Evolutionary conservation across 495 filamentous ascomycete species (phyloP), one percentile per base, ranked within the genome.

Genomic region (Talaromyces trachyspermus): DNA sequence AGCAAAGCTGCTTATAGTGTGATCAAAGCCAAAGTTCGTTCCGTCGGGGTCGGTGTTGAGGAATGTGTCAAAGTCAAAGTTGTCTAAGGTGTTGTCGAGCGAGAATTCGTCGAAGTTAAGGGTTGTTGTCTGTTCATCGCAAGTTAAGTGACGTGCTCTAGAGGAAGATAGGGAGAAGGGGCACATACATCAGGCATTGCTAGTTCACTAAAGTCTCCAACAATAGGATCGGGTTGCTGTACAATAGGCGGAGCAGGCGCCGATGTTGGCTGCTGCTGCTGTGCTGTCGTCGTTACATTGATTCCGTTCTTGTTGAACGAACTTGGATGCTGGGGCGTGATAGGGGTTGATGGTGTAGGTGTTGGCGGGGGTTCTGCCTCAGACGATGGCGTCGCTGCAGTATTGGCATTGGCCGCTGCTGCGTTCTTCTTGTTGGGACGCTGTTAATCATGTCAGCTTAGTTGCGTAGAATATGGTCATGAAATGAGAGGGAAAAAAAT

Each of bases 61-160:
- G 77, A 96, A 97, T 0, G 86, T 88, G 64, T 97, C 91, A 62
- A 97, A 97, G 63, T 97, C 91, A 54, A 97, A 97, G 55, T 86
- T 85, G 58, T 88, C 84, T 40, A 97, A 70, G 37, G 69, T 68
- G 23, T 74, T 78, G 45, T 78, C 73, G 55, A 85, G 63, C 36
- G 62, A 56, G 54, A 72, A 73, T 57, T 88, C 86, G 46, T 83
- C 80, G 58, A 86, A 72, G 35, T 63, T 76, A 62, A 74, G 72
- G 33, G 60, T 46, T 43, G 49, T 59, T 37, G 57, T 14, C 64
- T 68, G 40, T 17, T 51, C 35, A 42, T n/a, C n/a, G n/a, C n/a
- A n/a, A n/a, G n/a, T n/a, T n/a, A n/a, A n/a, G n/a, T n/a, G n/a
- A n/a, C 24, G 15, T 19, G 5, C 7, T 17, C 6, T 19, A 50